phyloP scores from a whole-genome alignment of 73 alveolate species.

The Paramecium octaurelia region DNA sequence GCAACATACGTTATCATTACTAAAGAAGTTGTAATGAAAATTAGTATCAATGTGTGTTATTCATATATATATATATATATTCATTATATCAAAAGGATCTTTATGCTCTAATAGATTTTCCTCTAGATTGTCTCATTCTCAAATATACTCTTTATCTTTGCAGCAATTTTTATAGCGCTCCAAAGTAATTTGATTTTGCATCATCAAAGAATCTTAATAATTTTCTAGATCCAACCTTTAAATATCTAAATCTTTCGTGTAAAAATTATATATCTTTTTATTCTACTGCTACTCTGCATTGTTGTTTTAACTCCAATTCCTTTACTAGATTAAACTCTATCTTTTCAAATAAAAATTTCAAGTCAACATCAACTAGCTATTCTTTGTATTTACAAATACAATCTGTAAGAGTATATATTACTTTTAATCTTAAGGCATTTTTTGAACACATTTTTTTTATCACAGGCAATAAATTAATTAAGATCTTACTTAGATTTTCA shows the following conservation, averaged over 20 bases:
- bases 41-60: background rate
- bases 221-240: constrained; percentile 38
- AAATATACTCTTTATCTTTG: constrained; percentile 4
- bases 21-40: background rate
- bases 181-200: background rate
- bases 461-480: background rate
- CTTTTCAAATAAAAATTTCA: constrained; percentile 5
- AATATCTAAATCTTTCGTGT: background rate
- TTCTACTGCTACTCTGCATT: background rate
- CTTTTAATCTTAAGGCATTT: constrained; percentile 23
- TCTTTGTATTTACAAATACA: background rate
- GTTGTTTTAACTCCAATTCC: background rate
- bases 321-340: background rate
- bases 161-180: background rate
- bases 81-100: background rate
- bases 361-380: background rate
- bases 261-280: constrained; percentile 3
- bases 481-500: background rate
- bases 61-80: background rate
- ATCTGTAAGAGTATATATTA: background rate
- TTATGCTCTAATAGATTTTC: background rate
- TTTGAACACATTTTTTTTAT: background rate
- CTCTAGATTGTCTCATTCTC: constrained; percentile 3
- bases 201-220: background rate
- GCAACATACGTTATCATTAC: background rate